These are phyloP conservation scores for Naganishia sp. DNA, from an alignment of 1,284 basidiomycete genomes.

Conservation along the genomic window DNA sequence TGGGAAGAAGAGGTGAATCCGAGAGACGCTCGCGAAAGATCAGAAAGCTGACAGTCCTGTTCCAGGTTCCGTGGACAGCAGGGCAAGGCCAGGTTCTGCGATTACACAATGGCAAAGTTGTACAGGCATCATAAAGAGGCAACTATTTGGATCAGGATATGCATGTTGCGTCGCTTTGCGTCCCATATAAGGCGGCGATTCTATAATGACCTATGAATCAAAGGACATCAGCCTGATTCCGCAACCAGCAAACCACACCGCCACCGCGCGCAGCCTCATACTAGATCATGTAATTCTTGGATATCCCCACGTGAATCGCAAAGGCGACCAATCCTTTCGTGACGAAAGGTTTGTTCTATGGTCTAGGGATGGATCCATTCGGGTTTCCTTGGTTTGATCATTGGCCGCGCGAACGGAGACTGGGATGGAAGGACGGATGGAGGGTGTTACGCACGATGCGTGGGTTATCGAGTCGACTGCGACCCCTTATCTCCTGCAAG, in stretches of 20 bases:
- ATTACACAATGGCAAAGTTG: conserved; percentile 31
- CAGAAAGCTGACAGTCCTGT: neutral
- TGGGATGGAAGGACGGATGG: neutral
- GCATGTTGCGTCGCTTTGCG: neutral
- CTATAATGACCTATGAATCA: neutral
- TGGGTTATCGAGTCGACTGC: neutral
- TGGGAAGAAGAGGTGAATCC: conserved; percentile 75
- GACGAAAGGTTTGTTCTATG: conserved; percentile 11
- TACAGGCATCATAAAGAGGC: neutral
- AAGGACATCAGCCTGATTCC: neutral
- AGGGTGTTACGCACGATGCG: neutral
- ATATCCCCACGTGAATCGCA: conserved; percentile 30
- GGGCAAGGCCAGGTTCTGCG: conserved; percentile 30
- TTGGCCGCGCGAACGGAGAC: conserved; percentile 16
- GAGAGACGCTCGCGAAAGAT: neutral
- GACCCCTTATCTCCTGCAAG: too few species aligned
- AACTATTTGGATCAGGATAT: neutral
- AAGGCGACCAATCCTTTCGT: conserved; percentile 1
- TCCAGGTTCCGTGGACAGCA: conserved; percentile 29
- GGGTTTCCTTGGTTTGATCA: conserved; percentile 34
- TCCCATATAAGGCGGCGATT: neutral
- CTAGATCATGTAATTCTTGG: conserved; percentile 32
- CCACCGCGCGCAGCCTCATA: conserved; percentile 27
- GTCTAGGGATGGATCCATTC: conserved; percentile 20
- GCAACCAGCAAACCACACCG: neutral